A percentile compares a stretch with the other conserved stretches of the same genome.
These are phyloP conservation scores for Pezicula rhizophila DNA, from an alignment of 2,329 filamentous ascomycete genomes.

Conservation along the genomic window DNA sequence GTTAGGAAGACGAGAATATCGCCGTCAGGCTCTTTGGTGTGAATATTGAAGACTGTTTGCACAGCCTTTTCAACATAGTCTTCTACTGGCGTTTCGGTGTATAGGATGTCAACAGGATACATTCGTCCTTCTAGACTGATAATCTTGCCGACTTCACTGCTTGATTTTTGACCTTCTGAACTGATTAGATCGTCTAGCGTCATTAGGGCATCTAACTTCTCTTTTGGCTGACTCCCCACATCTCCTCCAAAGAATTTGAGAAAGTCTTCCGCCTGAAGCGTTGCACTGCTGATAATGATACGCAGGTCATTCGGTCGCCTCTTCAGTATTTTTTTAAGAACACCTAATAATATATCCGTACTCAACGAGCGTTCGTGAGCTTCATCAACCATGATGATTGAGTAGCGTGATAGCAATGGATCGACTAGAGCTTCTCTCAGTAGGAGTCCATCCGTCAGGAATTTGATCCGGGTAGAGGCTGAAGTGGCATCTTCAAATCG, in stretches of 20 bases:
- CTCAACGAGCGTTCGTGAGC: constrained; percentile 91
- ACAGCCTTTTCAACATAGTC: constrained; percentile 83
- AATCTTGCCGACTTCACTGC: constrained; percentile 48
- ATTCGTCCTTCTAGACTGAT: constrained; percentile 82
- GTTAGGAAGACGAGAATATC: constrained; percentile 91
- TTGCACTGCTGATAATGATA: constrained; percentile 89
- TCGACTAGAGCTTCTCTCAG: constrained; percentile 90
- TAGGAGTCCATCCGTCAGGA: constrained; percentile 87
- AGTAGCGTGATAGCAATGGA: constrained; percentile 83
- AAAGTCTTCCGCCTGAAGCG: constrained; percentile 83
- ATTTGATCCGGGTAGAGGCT: constrained; percentile 80
- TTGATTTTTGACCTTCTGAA: constrained; percentile 16
- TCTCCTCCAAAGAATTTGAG: constrained; percentile 62
- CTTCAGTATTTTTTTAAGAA: constrained; percentile 84
- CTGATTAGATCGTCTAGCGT: constrained; percentile 25
- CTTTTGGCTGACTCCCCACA: constrained; percentile 27
- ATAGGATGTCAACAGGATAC: constrained; percentile 83
- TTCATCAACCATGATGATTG: constrained; percentile 96
- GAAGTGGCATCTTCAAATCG: constrained; percentile 89
- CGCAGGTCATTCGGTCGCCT: constrained; percentile 69
- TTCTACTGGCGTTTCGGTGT: constrained; percentile 70
- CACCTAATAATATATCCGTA: constrained; percentile 82
- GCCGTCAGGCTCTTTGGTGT: constrained; percentile 71
- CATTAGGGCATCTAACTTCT: constrained; percentile 30
- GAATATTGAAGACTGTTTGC: constrained; percentile 81